Base-by-base conservation (phyloP, 306 rosid genomes). In the Canavalia gladiata region DNA sequence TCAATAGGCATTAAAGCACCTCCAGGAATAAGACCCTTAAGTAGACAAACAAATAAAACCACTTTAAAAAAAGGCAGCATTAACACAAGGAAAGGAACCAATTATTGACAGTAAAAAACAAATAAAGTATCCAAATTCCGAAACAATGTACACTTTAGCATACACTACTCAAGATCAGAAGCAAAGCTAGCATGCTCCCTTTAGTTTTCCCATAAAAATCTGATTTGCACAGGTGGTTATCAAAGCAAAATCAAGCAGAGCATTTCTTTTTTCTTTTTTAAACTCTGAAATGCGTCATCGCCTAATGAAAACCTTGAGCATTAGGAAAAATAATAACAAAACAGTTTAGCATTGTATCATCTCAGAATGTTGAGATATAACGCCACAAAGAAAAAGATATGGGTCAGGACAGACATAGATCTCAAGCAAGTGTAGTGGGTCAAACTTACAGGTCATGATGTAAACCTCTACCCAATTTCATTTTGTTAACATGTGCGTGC, bases 21-120 rank as follows among this genome's bases (percentile, higher is more conserved):
- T 69, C 99, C 98, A 74, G 99, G 99, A 82, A 96, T 82, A 75
- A 92, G 95, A 72, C 99, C 98, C 99, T 95, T 71, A 43, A 81
- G 81, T 66, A 71, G 55, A 78, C 75, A 80, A 63, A 87, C 79
- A 81, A 54, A 75, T 29, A 39, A 68, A 74, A 35, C 52, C 73
- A 56, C 67, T 72, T 70, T 70, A 79, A 18, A 10, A 79, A 18
- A 10, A 6, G 49, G 46, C 28, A 56, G 30, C 28, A 33, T 43
- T 18, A 73, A 41, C 0, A 5, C 35, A 46, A 62, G 58, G 75
- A 46, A 56, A 54, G 71, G 50, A 74, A 55, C 43, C 59, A 55
- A 75, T 34, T 39, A 42, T 28, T 34, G 28, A 42, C 41, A 28
- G 56, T 63, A 43, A 74, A 56, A 34, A 63, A 46, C 30, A 28